Conservation (phyloP, 345 rosid genomes). For the Mangifera indica region DNA sequence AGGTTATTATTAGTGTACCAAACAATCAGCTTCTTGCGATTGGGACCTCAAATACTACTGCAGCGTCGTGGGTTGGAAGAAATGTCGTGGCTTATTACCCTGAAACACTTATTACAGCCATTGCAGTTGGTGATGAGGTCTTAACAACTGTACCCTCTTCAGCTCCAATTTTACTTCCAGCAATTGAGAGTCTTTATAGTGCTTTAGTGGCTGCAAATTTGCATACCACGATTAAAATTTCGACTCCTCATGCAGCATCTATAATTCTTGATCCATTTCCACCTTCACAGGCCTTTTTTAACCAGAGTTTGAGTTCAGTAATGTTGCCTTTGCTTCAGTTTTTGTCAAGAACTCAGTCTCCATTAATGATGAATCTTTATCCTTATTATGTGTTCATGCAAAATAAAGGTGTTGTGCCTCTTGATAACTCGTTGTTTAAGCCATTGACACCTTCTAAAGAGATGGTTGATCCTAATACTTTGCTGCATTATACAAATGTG, state of each 20-base stretch:
- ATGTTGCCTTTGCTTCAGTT: slow-evolving; percentile 77
- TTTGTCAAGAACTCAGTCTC: slow-evolving; percentile 74
- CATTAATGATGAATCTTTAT: slow-evolving; percentile 95
- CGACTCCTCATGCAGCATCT: slow-evolving; percentile 92
- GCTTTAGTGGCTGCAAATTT: slow-evolving; percentile 93
- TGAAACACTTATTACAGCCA: slow-evolving; percentile 59
- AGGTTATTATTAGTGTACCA: slow-evolving; percentile 82
- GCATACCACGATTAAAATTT: slow-evolving; percentile 76
- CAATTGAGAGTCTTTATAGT: slow-evolving; percentile 76
- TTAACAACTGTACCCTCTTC: slow-evolving; percentile 86
- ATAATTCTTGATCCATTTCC: slow-evolving; percentile 79
- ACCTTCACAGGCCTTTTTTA: slow-evolving; percentile 92
- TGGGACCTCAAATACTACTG: slow-evolving; percentile 83
- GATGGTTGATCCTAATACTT: slow-evolving; percentile 96
- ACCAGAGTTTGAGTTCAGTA: slow-evolving; percentile 72
- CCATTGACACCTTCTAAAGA: slow-evolving; percentile 89
- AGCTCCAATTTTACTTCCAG: slow-evolving; percentile 75
- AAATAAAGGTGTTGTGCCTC: slow-evolving; percentile 92
- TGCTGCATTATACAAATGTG: slow-evolving; percentile 90
- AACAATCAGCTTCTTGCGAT: slow-evolving; percentile 93
- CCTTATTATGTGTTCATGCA: slow-evolving; percentile 97
- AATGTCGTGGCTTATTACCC: slow-evolving; percentile 86
- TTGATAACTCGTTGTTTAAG: slow-evolving; percentile 81
- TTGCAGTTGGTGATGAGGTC: slow-evolving; percentile 93
- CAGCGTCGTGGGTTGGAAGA: slow-evolving; percentile 81